Evolutionary conservation across 805 yeast genomes (phyloP), one percentile per base, ranked within the genome.

Genomic region (Nakazawaea populi): DNA sequence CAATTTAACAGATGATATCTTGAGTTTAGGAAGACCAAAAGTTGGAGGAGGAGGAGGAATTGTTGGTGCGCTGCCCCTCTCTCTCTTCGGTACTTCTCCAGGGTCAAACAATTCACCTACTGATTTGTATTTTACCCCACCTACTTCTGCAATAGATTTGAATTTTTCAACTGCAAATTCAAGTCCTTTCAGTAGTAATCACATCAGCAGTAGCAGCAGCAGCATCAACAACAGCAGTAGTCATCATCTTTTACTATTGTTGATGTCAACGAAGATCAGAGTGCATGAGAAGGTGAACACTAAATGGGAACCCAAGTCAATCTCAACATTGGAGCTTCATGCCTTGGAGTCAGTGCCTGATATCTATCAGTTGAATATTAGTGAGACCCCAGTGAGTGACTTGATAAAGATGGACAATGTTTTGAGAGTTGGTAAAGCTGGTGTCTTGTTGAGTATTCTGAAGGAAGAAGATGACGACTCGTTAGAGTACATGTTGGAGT

Each of bases 351-450:
- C 46, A 2, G 30, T 37, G 27, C 47, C 47, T 14, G 35, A 27
- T 30, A 5, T n/a, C 11, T 50, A 42, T 42, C 52, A 46, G 10
- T 46, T 50, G 40, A 42, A 46, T 9, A 45, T 50, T 39, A 10
- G 30, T 9, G 46, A 39, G 8, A 42, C 40, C 14, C 6, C 24
- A 9, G 44, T 50, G 9, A 44, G 46, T 31, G 6, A 14, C 40
- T 24, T 45, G 14, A 29, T 50, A n/a, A 50, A 46, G 28, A 18
- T 9, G n/a, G 46, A 50, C 11, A 42, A 50, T 14, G 43, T 50
- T 29, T 36, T 45, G n/a, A 50, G 52, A 42, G 52, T 50, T 4
- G 52, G 52, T 32, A 50, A 50, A 24, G 49, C 49, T 29, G 52
- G 52, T 36, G 43, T 50, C n/a, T 42, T 50, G 40, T 37, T 50